These are phyloP conservation scores for Botrytis medusae DNA, from an alignment of 2,329 filamentous ascomycete genomes.

Conservation along the genomic window DNA sequence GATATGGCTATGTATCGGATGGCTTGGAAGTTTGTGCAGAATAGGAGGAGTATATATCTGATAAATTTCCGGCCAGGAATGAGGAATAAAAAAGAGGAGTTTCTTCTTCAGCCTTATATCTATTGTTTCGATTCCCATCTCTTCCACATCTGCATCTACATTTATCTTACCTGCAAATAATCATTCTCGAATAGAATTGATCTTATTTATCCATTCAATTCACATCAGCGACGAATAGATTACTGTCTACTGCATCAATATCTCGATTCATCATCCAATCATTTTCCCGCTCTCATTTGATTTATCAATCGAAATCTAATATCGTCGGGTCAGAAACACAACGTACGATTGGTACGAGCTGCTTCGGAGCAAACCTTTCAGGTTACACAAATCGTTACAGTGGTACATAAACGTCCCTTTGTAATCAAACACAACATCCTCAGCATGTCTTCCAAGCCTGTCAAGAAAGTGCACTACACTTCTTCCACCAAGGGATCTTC, in stretches of 20 bases:
- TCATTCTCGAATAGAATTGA: not conserved
- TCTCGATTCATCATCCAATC: not conserved
- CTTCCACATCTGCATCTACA: not conserved
- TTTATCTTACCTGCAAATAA: conserved; percentile 6
- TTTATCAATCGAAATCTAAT: not conserved
- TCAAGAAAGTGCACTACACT: conserved; percentile 21
- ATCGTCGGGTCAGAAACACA: conserved; percentile 9
- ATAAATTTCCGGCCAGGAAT: conserved; percentile 5
- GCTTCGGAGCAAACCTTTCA: not conserved
- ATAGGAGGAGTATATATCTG: conserved; percentile 12
- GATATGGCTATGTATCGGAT: not conserved
- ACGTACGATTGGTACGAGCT: conserved; percentile 12
- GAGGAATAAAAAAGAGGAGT: not conserved
- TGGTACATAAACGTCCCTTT: conserved; percentile 4
- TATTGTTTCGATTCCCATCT: conserved; percentile 6
- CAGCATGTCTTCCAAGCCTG: conserved; percentile 16
- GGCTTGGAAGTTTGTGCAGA: not conserved
- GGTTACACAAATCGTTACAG: conserved; percentile 6
- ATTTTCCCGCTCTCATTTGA: not conserved
- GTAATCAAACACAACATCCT: not conserved
- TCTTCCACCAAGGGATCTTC: conserved; percentile 19
- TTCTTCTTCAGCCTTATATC: conserved; percentile 18
- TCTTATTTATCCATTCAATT: not conserved
- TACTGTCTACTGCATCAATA: conserved; percentile 8
- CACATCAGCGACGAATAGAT: conserved; percentile 7